These are phyloP conservation scores for Protomyces gravidus DNA, from an alignment of 1,139 yeast genomes.

Conservation along the genomic window DNA sequence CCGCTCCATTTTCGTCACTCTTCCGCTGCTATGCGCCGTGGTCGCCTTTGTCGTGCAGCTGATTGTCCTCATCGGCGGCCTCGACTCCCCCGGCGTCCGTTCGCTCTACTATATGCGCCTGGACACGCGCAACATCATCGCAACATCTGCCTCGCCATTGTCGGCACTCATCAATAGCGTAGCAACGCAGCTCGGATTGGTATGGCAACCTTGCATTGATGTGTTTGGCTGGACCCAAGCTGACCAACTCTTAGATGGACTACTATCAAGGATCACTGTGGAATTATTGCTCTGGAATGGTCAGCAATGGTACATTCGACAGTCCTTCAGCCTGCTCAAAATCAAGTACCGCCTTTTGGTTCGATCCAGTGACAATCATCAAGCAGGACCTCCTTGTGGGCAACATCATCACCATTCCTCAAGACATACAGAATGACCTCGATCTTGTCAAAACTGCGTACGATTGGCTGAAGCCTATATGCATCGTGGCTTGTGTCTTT, in stretches of 20 bases:
- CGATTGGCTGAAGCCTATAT: background rate
- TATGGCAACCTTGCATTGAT: background rate
- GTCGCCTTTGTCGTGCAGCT: background rate
- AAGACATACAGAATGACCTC: background rate
- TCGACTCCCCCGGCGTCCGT: background rate
- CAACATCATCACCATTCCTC: background rate
- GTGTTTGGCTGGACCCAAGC: too few species aligned
- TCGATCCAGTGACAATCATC: constrained; percentile 1
- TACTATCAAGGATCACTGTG: constrained; percentile 2
- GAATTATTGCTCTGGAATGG: background rate
- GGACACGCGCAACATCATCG: background rate
- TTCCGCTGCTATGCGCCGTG: background rate
- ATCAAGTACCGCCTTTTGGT: background rate
- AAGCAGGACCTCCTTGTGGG: background rate
- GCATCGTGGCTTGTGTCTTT: background rate
- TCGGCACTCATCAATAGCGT: background rate
- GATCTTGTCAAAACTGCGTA: background rate
- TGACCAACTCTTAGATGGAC: background rate
- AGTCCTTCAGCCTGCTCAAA: background rate
- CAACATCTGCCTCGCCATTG: background rate
- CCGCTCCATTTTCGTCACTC: background rate
- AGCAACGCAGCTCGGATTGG: background rate
- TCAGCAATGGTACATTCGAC: background rate
- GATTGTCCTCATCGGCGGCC: background rate
- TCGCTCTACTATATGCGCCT: background rate